Percentiles rank a stretch among this genome's conserved stretches.
These are phyloP conservation scores for Gonapodya prolifera DNA, from an alignment of 192 early-diverging fungal genomes.

Conservation along the genomic window DNA sequence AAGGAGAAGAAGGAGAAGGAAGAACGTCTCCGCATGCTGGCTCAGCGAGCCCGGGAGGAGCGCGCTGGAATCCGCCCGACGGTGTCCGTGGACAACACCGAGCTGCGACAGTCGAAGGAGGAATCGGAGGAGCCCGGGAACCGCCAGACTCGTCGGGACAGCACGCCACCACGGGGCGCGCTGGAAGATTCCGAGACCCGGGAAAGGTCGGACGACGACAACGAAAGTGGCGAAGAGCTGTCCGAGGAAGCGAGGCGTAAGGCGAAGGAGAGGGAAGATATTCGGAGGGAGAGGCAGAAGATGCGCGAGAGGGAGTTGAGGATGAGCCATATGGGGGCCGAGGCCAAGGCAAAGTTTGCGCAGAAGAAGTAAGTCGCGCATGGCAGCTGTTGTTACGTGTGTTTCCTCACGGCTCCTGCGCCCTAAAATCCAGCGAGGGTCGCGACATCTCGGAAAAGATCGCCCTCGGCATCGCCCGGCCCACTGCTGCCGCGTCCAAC, in stretches of 20 bases:
- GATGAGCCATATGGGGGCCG: conserved; percentile 77
- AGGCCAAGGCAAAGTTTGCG: conserved; percentile 66
- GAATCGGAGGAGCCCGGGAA: too few relatives aligned
- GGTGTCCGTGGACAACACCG: too few relatives aligned
- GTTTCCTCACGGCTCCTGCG: too few relatives aligned
- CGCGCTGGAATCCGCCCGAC: conserved; percentile 40
- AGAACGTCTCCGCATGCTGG: conserved; percentile 70
- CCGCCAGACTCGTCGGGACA: too few relatives aligned
- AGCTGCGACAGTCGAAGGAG: too few relatives aligned
- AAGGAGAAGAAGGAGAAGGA: conserved; percentile 94
- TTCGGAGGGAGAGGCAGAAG: conserved; percentile 68
- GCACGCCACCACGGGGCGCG: too few relatives aligned
- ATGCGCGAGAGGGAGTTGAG: conserved; percentile 78
- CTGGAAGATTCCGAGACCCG: too few relatives aligned
- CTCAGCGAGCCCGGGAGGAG: conserved; percentile 92
- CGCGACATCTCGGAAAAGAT: conserved; percentile 99
- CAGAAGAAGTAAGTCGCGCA: conserved; percentile 37
- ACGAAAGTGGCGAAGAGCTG: too few relatives aligned
- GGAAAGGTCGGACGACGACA: conserved; percentile 12
- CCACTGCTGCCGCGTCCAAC: conserved; percentile 57
- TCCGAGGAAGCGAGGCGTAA: conserved; percentile 49
- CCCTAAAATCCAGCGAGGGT: conserved; percentile 42
- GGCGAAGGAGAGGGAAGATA: conserved; percentile 68
- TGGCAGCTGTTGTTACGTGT: too few relatives aligned
- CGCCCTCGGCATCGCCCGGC: conserved; percentile 90